Base-by-base conservation (phyloP, 495 filamentous ascomycete genomes). In the Eremomyces bilateralis region DNA sequence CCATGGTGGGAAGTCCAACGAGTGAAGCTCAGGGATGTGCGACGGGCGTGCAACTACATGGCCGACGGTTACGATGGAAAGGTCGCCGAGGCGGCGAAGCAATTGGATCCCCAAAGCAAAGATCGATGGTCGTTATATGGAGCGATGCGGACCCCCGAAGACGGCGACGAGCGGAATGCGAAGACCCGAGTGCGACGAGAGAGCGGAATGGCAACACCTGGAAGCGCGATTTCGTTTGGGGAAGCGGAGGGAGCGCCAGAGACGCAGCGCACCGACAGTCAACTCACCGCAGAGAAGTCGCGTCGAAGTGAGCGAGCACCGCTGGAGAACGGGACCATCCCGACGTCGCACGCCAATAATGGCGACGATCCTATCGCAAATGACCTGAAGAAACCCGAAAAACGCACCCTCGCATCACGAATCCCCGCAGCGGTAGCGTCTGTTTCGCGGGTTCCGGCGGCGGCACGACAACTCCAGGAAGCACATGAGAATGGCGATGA, bases 1-100 rank as follows among this genome's bases (percentile, higher is more conserved):
- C 62, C 82, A 1, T 97, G 88, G 88, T 97, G 88, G 88, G 67
- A 76, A 43, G 50, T 68, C 42, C 54, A 76, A 56, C 56, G 67
- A 25, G 62, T 83, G 39, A 47, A 65, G 44, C 46, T 81, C 50
- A 50, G 61, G 38, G 56, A 73, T 50, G 64, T 84, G 46, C 53
- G 60, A 38, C 51, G 66, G 40, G 80, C 76, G 15, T 72, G 79
- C 42, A 65, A 67, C 29, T 54, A 74, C 30, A 73, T 92, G 52
- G 64, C 64, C n/a, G 64, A 75, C 21, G 67, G 80, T 34, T 92
- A 84, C 53, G 64, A 74, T 41, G 67, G 69, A 42, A 72, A 69
- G 49, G 48, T 43, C n/a, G 44, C 45, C 18, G 31, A 39, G 15
- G 16, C 11, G 11, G 24, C 24, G 8, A n/a, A n/a, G n/a, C n/a